Percentiles rank a stretch among this genome's conserved stretches.
These are phyloP conservation scores for Colletotrichum chlorophyti DNA, from an alignment of 2,329 filamentous ascomycete genomes.

Conservation along the genomic window DNA sequence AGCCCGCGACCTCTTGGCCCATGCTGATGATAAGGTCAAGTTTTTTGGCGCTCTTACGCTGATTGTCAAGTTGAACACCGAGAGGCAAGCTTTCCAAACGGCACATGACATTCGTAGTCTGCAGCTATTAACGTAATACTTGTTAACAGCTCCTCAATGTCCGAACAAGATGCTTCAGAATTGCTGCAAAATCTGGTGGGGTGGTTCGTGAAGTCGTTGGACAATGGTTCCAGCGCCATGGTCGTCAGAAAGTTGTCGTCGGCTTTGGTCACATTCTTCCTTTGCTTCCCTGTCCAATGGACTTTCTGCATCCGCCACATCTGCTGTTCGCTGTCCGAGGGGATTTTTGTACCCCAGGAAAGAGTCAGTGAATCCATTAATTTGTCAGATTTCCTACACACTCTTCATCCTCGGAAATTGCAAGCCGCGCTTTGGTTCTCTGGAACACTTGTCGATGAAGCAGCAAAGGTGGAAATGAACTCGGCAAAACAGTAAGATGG, in stretches of 20 bases:
- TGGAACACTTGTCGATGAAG: conserved; percentile 68
- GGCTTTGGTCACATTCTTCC: conserved; percentile 78
- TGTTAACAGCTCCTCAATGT: conserved; percentile 52
- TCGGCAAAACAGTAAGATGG: conserved; percentile 60
- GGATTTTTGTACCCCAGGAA: conserved; percentile 30
- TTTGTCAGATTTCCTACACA: conserved; percentile 53
- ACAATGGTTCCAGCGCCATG: conserved; percentile 60
- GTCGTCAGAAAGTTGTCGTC: conserved; percentile 78
- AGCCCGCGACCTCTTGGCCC: conserved; percentile 76
- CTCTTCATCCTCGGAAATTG: conserved; percentile 54
- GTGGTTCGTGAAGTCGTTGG: conserved; percentile 66
- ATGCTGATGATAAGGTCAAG: conserved; percentile 75
- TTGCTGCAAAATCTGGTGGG: conserved; percentile 66
- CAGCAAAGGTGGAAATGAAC: conserved; percentile 70
- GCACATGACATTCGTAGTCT: not conserved
- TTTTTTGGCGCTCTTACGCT: conserved; percentile 95
- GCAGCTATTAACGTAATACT: conserved; percentile 13
- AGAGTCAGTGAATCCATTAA: conserved; percentile 42
- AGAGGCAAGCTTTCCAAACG: conserved; percentile 59
- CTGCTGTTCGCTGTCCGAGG: conserved; percentile 49
- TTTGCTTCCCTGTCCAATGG: conserved; percentile 74
- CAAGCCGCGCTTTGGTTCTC: conserved; percentile 71
- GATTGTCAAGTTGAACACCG: conserved; percentile 93
- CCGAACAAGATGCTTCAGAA: conserved; percentile 62
- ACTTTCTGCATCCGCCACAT: conserved; percentile 68